phyloP scores from a whole-genome alignment of 1,139 yeast species.

The Hanseniaspora sp. region DNA sequence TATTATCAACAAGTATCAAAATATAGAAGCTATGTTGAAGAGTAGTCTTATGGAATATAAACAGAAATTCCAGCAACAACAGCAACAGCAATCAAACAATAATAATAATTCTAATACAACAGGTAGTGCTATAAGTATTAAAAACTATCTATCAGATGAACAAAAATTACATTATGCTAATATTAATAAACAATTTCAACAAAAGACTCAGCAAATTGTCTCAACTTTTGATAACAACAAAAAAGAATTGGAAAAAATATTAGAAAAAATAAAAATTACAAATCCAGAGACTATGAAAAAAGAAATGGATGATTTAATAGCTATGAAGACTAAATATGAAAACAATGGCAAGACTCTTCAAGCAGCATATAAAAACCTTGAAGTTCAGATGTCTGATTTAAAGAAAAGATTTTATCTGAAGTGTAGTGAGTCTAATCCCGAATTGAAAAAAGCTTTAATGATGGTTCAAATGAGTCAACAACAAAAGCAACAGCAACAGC shows the following conservation, averaged over 20 bases:
- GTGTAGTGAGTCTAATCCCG: slow-evolving; percentile 29
- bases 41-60: slow-evolving; percentile 18
- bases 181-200: slow-evolving; percentile 28
- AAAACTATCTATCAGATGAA: slow-evolving; percentile 11
- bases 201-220: slow-evolving; percentile 26
- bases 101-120: slow-evolving; percentile 16
- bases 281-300: slow-evolving; percentile 26
- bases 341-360: slow-evolving; percentile 23
- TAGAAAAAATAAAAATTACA: slow-evolving; percentile 24
- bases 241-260: slow-evolving; percentile 27
- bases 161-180: slow-evolving; percentile 22
- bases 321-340: slow-evolving; percentile 6
- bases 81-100: slow-evolving; percentile 17
- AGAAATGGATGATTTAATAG: slow-evolving; percentile 21
- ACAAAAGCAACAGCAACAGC: slow-evolving; percentile 22
- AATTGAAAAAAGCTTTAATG: slow-evolving; percentile 26
- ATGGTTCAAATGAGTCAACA: slow-evolving; percentile 23
- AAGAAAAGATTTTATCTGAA: slow-evolving; percentile 29
- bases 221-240: slow-evolving; percentile 27
- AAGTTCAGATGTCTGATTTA: slow-evolving; percentile 26
- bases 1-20: background rate
- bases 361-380: slow-evolving; percentile 24
- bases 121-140: slow-evolving; percentile 12
- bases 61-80: slow-evolving; percentile 20
- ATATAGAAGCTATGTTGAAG: slow-evolving; percentile 10